A percentile compares a stretch with the other conserved stretches of the same genome.
Conservation (phyloP, 805 yeast genomes). For the Wickerhamomyces ciferrii region DNA sequence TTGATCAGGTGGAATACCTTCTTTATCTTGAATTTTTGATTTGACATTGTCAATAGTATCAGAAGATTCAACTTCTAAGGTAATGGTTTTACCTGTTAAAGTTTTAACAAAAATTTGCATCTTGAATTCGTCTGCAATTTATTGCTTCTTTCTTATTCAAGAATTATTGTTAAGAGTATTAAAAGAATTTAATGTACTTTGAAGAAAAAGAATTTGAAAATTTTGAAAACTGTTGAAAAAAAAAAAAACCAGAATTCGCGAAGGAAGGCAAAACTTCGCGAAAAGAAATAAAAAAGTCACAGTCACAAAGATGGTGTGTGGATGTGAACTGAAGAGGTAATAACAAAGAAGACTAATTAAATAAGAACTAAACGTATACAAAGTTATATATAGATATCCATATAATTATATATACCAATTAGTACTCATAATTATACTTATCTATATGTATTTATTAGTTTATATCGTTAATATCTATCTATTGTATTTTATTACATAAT, state of each 20-base stretch:
- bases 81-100: conserved; percentile 98
- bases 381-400: too few species aligned
- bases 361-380: too few species aligned
- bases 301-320: background rate
- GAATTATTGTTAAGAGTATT: background rate
- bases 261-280: background rate
- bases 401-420: too few species aligned
- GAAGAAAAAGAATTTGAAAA: background rate
- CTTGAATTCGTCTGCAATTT: conserved; percentile 47
- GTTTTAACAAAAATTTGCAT: conserved; percentile 99
- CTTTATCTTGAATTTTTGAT: conserved; percentile 95
- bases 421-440: too few species aligned
- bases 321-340: background rate
- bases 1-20: conserved; percentile 97
- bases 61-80: conserved; percentile 96
- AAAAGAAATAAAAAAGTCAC: background rate
- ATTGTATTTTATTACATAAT: too few species aligned
- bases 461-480: too few species aligned
- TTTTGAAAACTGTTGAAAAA: background rate
- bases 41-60: conserved; percentile 97
- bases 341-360: too few species aligned
- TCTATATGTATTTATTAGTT: too few species aligned
- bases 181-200: background rate
- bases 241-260: background rate
- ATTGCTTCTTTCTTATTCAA: conserved; percentile 27